Evolutionary conservation across 1,139 yeast genomes (phyloP), one percentile per base, ranked within the genome.

Genomic region (Diutina pseudorugosa): DNA sequence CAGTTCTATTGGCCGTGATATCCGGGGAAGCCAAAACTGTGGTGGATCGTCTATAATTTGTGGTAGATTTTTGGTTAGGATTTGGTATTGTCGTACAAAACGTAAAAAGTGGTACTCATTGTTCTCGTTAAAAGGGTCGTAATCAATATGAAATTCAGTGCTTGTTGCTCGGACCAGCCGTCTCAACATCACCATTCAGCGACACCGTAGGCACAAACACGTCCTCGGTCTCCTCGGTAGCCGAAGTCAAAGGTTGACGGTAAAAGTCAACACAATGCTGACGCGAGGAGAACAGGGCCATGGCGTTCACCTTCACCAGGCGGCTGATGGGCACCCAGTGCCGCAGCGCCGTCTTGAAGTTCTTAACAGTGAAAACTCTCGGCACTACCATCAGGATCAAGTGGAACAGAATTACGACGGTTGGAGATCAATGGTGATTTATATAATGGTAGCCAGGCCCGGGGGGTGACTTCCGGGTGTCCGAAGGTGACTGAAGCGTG

Each of bases 151-250:
- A n/a, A n/a, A 23, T 30, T 53, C 54, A 66, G 27, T 65, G 68
- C 60, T 64, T 71, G 60, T 68, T 71, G 54, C 71, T 76, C 57
- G 77, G 77, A 55, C 76, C 74, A 55, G 77, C 76, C 61, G 78
- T 73, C 60, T 64, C 65, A 44, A 73, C 61, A 54, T 73, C 77
- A 55, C 73, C 77, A 19, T 71, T 66, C 33, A 76, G 71, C 54
- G 63, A 66, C 18, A 73, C 65, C 40, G 69, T 65, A 18, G 77
- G 77, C 59, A 73, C 76, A 55, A 73, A 73, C 8, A 60, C 53
- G 54, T 69, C 73, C 41, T 56, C 55, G 40, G 63, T 64, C 47
- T 52, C 52, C 36, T 53, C 18, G 21, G 40, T 16, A 11, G 23
- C 23, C 12, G n/a, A 4, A 2, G n/a, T 33, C 23, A 27, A 14